phyloP scores from a whole-genome alignment of 495 filamentous ascomycete species.

The Aspergillus homomorphus region DNA sequence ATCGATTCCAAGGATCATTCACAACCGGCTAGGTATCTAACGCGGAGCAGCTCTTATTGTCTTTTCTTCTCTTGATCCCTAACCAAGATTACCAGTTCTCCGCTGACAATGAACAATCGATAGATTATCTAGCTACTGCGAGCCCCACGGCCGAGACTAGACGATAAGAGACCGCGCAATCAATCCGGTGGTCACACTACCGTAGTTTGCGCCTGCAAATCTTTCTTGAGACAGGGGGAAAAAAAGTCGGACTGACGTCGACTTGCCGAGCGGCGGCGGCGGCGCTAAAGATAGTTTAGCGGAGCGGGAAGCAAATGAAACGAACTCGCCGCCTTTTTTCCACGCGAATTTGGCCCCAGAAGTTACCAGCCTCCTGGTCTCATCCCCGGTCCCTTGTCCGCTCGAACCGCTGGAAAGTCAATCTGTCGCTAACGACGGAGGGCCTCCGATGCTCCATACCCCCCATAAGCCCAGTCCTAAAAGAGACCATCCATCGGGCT shows the following conservation, averaged over 20 bases:
- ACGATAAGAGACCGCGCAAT: background rate
- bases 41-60: background rate
- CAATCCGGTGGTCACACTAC: background rate
- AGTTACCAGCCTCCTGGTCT: conserved; percentile 27
- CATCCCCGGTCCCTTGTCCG: conserved; percentile 12
- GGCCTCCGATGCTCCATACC: background rate
- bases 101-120: background rate
- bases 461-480: background rate
- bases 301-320: conserved; percentile 14
- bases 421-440: conserved; percentile 17
- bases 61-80: background rate
- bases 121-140: background rate
- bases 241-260: background rate
- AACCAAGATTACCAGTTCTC: background rate
- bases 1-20: background rate
- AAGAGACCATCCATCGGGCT: too few relatives aligned
- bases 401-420: conserved; percentile 19
- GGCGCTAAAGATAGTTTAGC: conserved; percentile 18
- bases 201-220: conserved; percentile 11
- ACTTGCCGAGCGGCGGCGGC: conserved; percentile 6
- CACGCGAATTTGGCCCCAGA: conserved; percentile 24
- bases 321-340: conserved; percentile 20
- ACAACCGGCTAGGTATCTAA: background rate
- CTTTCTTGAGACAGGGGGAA: conserved; percentile 7
- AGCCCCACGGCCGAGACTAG: background rate